Percentiles rank a stretch among this genome's conserved stretches.
These are phyloP conservation scores for Oryza longistaminata DNA, from an alignment of 176 grass and related monocot species.

Conservation along the genomic window DNA sequence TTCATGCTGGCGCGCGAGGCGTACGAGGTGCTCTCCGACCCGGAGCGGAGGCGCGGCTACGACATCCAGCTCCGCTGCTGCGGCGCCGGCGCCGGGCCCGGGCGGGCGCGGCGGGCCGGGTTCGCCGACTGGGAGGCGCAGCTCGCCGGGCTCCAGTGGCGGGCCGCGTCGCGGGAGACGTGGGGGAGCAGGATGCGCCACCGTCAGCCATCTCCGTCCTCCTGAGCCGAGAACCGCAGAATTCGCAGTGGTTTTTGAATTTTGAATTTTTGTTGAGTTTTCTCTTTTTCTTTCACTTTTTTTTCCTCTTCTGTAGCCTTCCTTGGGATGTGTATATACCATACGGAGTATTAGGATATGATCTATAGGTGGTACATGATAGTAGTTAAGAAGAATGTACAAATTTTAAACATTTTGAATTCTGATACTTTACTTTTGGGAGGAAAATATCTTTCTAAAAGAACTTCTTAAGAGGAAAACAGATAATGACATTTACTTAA, in stretches of 20 bases:
- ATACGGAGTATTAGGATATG: too few species aligned
- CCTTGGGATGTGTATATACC: neutral
- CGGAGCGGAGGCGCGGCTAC: slow-evolving; percentile 57
- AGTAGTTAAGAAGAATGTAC: neutral
- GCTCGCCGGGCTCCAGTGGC: slow-evolving; percentile 54
- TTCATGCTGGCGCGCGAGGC: slow-evolving; percentile 79
- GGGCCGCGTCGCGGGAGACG: slow-evolving; percentile 44
- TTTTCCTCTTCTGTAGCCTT: too few species aligned
- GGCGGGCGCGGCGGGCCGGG: neutral
- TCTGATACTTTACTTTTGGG: neutral
- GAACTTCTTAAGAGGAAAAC: neutral
- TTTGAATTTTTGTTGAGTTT: neutral
- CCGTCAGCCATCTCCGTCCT: slow-evolving; percentile 27
- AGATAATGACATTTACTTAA: neutral
- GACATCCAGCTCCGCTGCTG: slow-evolving; percentile 61
- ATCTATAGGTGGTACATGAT: too few species aligned
- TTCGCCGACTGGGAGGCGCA: slow-evolving; percentile 61
- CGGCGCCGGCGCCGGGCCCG: neutral
- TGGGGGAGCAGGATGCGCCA: slow-evolving; percentile 64
- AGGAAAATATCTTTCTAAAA: neutral
- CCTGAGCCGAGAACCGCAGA: neutral
- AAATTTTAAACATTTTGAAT: neutral
- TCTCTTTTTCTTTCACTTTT: neutral
- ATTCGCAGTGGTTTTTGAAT: neutral
- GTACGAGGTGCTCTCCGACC: slow-evolving; percentile 89